Evolutionary conservation across 768 basidiomycete genomes (phyloP).

Genomic region (Leccinum imitatum): DNA sequence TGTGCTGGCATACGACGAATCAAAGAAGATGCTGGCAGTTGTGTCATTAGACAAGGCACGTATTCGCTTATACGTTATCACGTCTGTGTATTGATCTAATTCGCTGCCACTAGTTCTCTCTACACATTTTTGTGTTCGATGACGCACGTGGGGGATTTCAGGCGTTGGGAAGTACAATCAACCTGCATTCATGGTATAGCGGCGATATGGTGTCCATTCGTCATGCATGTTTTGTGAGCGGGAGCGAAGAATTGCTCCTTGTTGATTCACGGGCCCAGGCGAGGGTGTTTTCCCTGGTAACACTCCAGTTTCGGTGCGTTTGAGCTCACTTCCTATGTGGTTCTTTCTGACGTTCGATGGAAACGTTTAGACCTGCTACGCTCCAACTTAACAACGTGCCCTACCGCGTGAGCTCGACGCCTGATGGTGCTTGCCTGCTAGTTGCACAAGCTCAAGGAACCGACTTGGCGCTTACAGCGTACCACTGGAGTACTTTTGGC

Average conservation of each 20-base stretch:
- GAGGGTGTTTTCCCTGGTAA: constrained; percentile 54
- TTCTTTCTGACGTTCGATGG: not conserved
- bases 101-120: constrained; percentile 24
- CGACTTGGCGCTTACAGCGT: constrained; percentile 35
- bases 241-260: constrained; percentile 52
- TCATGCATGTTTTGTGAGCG: constrained; percentile 44
- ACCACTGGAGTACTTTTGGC: constrained; percentile 60
- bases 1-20: constrained; percentile 53
- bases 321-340: not conserved
- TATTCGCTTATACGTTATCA: not conserved
- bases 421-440: constrained; percentile 55
- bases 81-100: not conserved
- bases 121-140: constrained; percentile 50
- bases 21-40: constrained; percentile 46
- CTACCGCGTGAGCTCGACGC: constrained; percentile 38
- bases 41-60: constrained; percentile 43
- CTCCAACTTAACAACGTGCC: constrained; percentile 40
- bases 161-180: constrained; percentile 39
- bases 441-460: constrained; percentile 25
- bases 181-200: constrained; percentile 45
- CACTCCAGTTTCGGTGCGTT: constrained; percentile 44
- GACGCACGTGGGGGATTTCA: constrained; percentile 41
- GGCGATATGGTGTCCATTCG: constrained; percentile 26
- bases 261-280: constrained; percentile 44
- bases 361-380: constrained; percentile 42